A percentile compares a stretch with the other conserved stretches of the same genome.
Conservation (phyloP, 1,284 basidiomycete species). For the Boletellus deceptivus region DNA sequence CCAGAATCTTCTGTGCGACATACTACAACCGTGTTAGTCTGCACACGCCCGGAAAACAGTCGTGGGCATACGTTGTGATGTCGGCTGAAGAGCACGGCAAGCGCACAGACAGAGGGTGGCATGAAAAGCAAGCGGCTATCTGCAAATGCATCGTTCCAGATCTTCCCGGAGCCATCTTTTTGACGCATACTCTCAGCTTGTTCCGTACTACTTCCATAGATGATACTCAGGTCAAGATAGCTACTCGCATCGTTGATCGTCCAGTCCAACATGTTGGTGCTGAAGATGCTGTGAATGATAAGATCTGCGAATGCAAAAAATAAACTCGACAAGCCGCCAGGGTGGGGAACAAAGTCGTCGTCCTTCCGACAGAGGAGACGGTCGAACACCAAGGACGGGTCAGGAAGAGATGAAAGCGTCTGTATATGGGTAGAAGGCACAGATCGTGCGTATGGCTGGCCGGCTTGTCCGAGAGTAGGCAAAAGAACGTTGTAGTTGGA, state of each 20-base stretch:
- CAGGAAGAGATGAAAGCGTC: slow-evolving; percentile 54
- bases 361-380: slow-evolving; percentile 54
- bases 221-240: slow-evolving; percentile 75
- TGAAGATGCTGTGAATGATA: slow-evolving; percentile 73
- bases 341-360: slow-evolving; percentile 50
- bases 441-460: slow-evolving; percentile 68
- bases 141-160: slow-evolving; percentile 70
- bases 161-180: slow-evolving; percentile 61
- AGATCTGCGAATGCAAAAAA: slow-evolving; percentile 80
- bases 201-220: slow-evolving; percentile 63
- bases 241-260: slow-evolving; percentile 67
- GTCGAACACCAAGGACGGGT: slow-evolving; percentile 71
- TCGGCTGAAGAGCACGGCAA: slow-evolving; percentile 68
- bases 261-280: slow-evolving; percentile 54
- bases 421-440: slow-evolving; percentile 54
- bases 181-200: slow-evolving; percentile 54
- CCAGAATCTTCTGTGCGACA: slow-evolving; percentile 65
- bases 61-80: slow-evolving; percentile 63
- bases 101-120: slow-evolving; percentile 69
- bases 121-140: slow-evolving; percentile 69
- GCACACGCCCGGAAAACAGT: neutral
- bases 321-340: slow-evolving; percentile 60
- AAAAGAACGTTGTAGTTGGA: slow-evolving; percentile 55
- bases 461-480: slow-evolving; percentile 58
- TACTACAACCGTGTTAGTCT: slow-evolving; percentile 43